Evolutionary conservation across 2,329 filamentous ascomycete species (phyloP), one percentile per base, ranked within the genome.

Genomic region (Diaporthe citrichinensis): DNA sequence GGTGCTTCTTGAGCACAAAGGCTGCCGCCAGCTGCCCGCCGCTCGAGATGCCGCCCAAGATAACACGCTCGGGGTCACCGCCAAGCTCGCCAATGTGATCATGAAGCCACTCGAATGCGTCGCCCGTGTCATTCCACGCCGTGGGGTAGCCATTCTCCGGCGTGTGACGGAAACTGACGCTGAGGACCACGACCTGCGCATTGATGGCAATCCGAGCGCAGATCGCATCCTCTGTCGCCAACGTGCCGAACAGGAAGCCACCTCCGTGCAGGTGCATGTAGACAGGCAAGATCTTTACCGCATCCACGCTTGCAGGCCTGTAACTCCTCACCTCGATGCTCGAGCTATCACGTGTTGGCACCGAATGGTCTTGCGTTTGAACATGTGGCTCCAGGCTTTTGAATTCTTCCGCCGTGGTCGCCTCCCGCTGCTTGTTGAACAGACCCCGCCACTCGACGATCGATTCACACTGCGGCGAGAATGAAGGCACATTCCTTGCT

Each of bases 81-180:
- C 82, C 82, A 14, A 88, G 76, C 0, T 79, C 74, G 0, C 79
- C 77, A 0, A 86, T 84, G 74, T 88, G 82, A 20, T 82, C 81
- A 68, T 90, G 86, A 0, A 90, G 79, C 90, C 90, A 92, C 25
- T 85, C 82, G 44, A 91, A 88, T 0, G 87, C 86, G 61, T 92
- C 90, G 74, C 90, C 86, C 0, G 84, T 80, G 62, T 92, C 91
- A 58, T 88, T 76, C 86, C 87, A 90, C 0, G 87, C 85, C 0
- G 85, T 87, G 0, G 90, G 91, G 74, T 88, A 92, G 0, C 75
- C 78, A 76, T 86, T 82, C 71, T 91, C 87, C 0, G 90, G 90
- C 0, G 90, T 90, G 78, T 92, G 90, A 0, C 91, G 87, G 79
- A 92, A 92, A 77, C 90, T 90, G 17, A 91, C 83, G 57, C 90